Evolutionary conservation across 306 rosid genomes (phyloP).

Genomic region (Vigna unguiculata): DNA sequence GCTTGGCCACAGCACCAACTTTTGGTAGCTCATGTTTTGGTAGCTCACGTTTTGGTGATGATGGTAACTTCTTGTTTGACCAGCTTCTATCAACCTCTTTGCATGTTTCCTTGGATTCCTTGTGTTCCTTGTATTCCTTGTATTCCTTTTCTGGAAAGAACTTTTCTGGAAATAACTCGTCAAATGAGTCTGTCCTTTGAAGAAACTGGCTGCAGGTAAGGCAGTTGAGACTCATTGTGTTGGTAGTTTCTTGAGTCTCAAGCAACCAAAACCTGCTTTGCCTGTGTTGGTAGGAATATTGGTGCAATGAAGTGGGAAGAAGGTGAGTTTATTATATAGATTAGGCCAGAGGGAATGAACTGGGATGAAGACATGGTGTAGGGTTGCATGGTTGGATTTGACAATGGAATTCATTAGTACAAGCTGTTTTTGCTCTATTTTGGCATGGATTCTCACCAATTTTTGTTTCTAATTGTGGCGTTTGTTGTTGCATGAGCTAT

Average conservation of each 20-base stretch:
- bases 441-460: conserved; percentile 42
- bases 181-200: conserved; percentile 60
- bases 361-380: conserved; percentile 14
- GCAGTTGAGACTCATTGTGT: conserved; percentile 73
- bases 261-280: conserved; percentile 39
- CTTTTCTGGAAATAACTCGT: conserved; percentile 34
- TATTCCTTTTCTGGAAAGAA: conserved; percentile 28
- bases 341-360: conserved; percentile 15
- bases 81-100: conserved; percentile 47
- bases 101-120: conserved; percentile 15
- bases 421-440: conserved; percentile 41
- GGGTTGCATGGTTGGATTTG: conserved; percentile 18
- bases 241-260: conserved; percentile 39
- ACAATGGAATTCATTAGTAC: conserved; percentile 30
- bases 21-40: background rate
- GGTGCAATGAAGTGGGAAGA: conserved; percentile 18
- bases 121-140: background rate
- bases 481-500: background rate
- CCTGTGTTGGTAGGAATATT: background rate
- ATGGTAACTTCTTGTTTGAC: background rate
- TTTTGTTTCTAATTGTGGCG: conserved; percentile 45
- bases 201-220: conserved; percentile 58
- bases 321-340: conserved; percentile 50
- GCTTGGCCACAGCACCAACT: background rate
- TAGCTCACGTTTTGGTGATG: background rate